Base-by-base conservation (phyloP, 441 rosid genomes). In the Populus hybrid region DNA sequence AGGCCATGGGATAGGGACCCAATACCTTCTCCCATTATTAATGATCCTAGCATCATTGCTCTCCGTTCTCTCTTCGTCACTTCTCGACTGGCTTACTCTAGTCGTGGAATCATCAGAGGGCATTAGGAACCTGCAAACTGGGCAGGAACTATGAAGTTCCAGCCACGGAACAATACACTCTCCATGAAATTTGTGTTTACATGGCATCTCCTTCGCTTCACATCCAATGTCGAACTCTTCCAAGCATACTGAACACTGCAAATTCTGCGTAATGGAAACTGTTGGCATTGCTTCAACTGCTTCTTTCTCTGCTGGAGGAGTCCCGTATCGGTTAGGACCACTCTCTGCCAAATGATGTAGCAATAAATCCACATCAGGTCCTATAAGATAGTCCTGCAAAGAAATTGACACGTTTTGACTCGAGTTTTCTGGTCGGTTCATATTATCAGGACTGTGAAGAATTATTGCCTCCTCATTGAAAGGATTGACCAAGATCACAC, bases 141-240 rank as follows among this genome's bases (percentile, higher is more conserved):
- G 98, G 69, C 98, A 95, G 46, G 99, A 91, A 76, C 94, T 88
- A 61, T 90, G 98, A 72, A 91, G 82, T 67, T 88, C 84, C 0
- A 95, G 94, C 99, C 99, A 95, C 2, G 96, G 93, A 61, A 87
- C 69, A 74, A 95, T 88, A 42, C 99, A 95, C 6, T 28, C 86
- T 10, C 72, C 10, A 70, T 95, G 98, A 74, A 89, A 95, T 68
- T 82, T 89, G 65, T 91, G 97, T 79, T 87, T 90, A 75, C 93
- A 92, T 36, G 95, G 93, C 91, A 92, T 88, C 75, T 93, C 88
- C 76, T 80, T 89, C 12, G 94, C 86, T 79, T 89, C 89, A 71
- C 67, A 77, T 70, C 92, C 88, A 76, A 86, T 64, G 67, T 85
- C 85, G 72, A 86, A 83, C 36, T 87, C 91, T 72, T 91, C 93